phyloP scores from a whole-genome alignment of 345 rosid genomes.

The Bruguiera parviflora region DNA sequence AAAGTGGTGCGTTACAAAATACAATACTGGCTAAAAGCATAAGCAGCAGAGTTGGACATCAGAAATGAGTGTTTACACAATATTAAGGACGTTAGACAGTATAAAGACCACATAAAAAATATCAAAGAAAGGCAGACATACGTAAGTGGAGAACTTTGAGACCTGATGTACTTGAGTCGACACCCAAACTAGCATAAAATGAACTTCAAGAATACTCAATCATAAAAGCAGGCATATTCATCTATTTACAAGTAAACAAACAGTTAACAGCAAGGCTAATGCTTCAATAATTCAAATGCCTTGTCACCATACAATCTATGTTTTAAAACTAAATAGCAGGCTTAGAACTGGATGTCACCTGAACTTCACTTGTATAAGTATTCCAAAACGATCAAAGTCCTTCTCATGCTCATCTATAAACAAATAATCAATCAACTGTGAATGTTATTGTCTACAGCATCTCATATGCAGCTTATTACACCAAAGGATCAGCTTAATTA shows the following conservation, averaged over 20 bases:
- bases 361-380: constrained; percentile 88
- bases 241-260: neutral
- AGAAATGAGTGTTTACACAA: neutral
- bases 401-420: constrained; percentile 72
- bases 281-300: neutral
- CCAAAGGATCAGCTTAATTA: constrained; percentile 13
- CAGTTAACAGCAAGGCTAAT: neutral
- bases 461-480: neutral
- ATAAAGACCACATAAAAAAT: too few species aligned
- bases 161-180: too few species aligned
- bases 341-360: constrained; percentile 38
- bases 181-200: too few species aligned
- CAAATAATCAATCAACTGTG: constrained; percentile 16
- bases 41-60: neutral
- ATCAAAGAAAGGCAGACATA: too few species aligned
- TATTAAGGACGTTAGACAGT: too few species aligned
- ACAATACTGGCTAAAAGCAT: neutral
- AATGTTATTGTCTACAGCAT: constrained; percentile 6
- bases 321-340: neutral
- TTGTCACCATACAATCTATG: neutral
- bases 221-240: neutral
- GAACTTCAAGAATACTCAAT: constrained; percentile 1
- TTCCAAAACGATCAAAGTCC: constrained; percentile 85
- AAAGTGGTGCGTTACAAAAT: neutral
- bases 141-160: too few species aligned